Conservation (phyloP, 148 eudicot genomes). For the Camellia sinensis region DNA sequence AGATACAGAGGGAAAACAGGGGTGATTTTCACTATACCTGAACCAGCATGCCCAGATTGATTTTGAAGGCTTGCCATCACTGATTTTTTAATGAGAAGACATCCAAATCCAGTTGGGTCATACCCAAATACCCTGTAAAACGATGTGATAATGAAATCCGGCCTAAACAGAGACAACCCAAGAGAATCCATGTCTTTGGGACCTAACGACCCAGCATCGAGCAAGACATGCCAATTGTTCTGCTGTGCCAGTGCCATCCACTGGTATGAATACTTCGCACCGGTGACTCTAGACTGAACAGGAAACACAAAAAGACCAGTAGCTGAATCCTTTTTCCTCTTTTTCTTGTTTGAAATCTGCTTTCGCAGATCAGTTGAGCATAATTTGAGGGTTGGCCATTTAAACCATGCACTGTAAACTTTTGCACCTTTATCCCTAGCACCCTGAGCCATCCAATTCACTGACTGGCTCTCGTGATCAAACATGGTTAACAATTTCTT, state of each 20-base stretch:
- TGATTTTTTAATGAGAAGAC: conserved; percentile 91
- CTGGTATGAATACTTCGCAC: conserved; percentile 95
- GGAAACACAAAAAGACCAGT: conserved; percentile 90
- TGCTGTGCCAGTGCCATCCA: conserved; percentile 99
- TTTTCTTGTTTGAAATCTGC: conserved; percentile 77
- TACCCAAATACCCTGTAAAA: conserved; percentile 87
- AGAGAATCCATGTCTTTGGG: conserved; percentile 99
- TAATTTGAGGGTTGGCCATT: conserved; percentile 86
- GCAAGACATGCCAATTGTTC: conserved; percentile 90
- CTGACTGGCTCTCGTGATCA: conserved; percentile 97
- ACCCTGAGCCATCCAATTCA: conserved; percentile 91
- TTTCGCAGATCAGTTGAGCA: conserved; percentile 88
- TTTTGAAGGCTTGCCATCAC: conserved; percentile 80
- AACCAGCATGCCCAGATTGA: conserved; percentile 75
- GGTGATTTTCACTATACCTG: conserved; percentile 90
- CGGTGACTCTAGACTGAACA: conserved; percentile 92
- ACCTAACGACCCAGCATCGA: conserved; percentile 94
- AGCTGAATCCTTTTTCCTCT: conserved; percentile 81
- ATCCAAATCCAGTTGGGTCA: conserved; percentile 98
- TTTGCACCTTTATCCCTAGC: conserved; percentile 96
- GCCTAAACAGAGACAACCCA: conserved; percentile 82
- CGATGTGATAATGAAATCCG: conserved; percentile 91
- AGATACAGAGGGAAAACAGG: conserved; percentile 79
- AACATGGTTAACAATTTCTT: conserved; percentile 92
- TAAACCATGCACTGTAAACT: conserved; percentile 81